Percentiles rank a stretch among this genome's conserved stretches.
Evolutionary conservation across 2,329 filamentous ascomycete species (phyloP).

Genomic region (Cercospora nicotianae): DNA sequence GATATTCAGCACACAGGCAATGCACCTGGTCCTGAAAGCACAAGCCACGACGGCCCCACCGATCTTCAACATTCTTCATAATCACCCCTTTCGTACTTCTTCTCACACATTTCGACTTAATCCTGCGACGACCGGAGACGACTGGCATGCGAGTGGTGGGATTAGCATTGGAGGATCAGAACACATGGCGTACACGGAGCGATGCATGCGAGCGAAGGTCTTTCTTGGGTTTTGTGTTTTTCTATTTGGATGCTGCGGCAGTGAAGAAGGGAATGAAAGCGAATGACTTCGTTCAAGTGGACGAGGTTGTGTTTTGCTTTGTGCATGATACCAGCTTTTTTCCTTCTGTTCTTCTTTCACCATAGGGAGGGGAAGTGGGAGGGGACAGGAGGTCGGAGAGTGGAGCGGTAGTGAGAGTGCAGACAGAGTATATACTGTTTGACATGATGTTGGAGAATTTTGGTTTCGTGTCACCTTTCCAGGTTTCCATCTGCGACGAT

Average conservation of each 20-base stretch:
- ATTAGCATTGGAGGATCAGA: slow-evolving; percentile 3
- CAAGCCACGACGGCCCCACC: too few species aligned
- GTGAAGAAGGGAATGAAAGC: not conserved
- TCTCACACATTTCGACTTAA: not conserved
- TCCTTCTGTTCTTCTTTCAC: not conserved
- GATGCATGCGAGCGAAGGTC: slow-evolving; percentile 4
- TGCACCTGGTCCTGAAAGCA: not conserved
- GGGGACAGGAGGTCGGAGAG: not conserved
- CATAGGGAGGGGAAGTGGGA: not conserved
- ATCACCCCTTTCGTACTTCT: not conserved
- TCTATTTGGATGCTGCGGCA: not conserved
- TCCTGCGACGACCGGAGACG: slow-evolving; percentile 1
- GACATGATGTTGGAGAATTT: not conserved
- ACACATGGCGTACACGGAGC: slow-evolving; percentile 9
- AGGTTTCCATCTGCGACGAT: too few species aligned
- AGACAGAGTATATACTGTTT: slow-evolving; percentile 1
- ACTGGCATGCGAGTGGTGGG: not conserved
- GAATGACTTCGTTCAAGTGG: not conserved
- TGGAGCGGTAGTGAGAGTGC: not conserved
- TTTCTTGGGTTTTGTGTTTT: not conserved
- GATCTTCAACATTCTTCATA: not conserved
- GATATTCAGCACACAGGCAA: not conserved
- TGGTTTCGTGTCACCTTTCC: too few species aligned
- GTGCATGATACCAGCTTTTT: slow-evolving; percentile 2
- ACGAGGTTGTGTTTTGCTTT: not conserved